Evolutionary conservation across 495 filamentous ascomycete genomes (phyloP).

Genomic region (Neurospora sp.): DNA sequence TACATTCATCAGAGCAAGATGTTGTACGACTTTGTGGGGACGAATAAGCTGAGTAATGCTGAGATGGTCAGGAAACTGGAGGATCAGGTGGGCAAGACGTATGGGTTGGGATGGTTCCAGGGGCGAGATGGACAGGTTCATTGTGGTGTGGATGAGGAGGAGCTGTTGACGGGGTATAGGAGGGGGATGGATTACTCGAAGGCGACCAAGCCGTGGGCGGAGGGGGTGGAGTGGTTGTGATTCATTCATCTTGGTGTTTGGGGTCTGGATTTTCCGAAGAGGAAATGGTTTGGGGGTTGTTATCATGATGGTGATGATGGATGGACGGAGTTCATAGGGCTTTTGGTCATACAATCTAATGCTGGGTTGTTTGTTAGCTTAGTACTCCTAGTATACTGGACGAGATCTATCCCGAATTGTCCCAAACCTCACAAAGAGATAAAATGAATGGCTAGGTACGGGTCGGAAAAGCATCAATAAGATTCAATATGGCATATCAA

Average conservation of each 20-base stretch:
- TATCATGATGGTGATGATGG: background rate
- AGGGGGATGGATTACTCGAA: slow-evolving; percentile 40
- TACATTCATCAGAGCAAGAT: slow-evolving; percentile 68
- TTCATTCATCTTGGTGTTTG: background rate
- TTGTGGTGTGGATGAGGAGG: slow-evolving; percentile 64
- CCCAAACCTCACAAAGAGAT: too few species aligned
- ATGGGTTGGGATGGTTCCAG: slow-evolving; percentile 63
- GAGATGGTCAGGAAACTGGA: slow-evolving; percentile 47
- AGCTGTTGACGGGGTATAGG: slow-evolving; percentile 48
- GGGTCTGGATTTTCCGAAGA: background rate
- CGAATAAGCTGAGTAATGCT: slow-evolving; percentile 46
- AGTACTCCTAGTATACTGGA: too few species aligned
- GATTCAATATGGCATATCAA: too few species aligned
- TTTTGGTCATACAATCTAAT: background rate
- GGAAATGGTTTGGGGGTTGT: background rate
- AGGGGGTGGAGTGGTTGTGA: slow-evolving; percentile 24
- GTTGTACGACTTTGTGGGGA: slow-evolving; percentile 60
- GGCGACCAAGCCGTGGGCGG: slow-evolving; percentile 35
- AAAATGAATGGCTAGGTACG: too few species aligned
- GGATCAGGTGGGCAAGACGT: slow-evolving; percentile 43
- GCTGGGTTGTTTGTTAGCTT: too few species aligned
- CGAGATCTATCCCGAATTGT: too few species aligned
- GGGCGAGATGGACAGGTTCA: slow-evolving; percentile 56
- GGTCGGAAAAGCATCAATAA: too few species aligned
- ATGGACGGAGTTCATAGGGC: background rate